phyloP scores from a whole-genome alignment of 2,329 filamentous ascomycete species.

The Verticillium tricorpus region DNA sequence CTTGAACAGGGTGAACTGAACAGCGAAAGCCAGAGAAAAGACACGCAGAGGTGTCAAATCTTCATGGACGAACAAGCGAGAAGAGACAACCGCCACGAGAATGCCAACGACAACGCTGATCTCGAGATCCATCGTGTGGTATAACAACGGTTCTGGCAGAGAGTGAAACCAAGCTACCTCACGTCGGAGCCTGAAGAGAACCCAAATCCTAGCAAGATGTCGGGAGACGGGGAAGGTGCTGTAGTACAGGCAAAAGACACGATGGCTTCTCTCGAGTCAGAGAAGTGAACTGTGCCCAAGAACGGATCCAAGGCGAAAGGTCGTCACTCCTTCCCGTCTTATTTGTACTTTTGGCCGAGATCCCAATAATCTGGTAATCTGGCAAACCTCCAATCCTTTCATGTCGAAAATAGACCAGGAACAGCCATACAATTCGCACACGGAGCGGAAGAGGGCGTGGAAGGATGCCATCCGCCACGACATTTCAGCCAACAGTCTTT shows the following conservation, averaged over 20 bases:
- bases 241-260: background rate
- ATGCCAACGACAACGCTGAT: background rate
- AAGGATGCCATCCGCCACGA: background rate
- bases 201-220: background rate
- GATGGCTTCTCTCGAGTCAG: background rate
- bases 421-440: background rate
- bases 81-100: background rate
- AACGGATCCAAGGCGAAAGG: background rate
- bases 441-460: background rate
- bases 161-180: no score
- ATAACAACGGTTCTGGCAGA: background rate
- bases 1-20: conserved; percentile 15
- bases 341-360: background rate
- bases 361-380: background rate
- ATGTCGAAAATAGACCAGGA: background rate
- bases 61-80: background rate
- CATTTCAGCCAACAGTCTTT: background rate
- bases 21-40: background rate
- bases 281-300: background rate
- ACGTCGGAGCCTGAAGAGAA: background rate
- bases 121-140: background rate
- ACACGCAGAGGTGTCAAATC: background rate
- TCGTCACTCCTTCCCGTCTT: background rate
- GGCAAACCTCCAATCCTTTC: background rate
- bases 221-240: background rate